A percentile compares a stretch with the other conserved stretches of the same genome.
These are phyloP conservation scores for Prunus yedoensis DNA, from an alignment of 331 rosid genomes.

Conservation along the genomic window DNA sequence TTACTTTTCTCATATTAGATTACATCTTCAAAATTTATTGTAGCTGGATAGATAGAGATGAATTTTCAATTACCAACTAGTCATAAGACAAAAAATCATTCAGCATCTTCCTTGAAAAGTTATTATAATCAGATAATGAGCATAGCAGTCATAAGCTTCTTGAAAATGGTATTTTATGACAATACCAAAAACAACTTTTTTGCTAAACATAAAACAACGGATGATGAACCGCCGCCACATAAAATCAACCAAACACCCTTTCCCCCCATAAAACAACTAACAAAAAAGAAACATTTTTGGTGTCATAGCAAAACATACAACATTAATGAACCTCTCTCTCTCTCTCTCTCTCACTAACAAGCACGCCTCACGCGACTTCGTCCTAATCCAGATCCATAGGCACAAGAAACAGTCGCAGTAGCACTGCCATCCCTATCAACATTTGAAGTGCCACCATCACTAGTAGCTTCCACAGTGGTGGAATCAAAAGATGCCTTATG, in stretches of 20 bases:
- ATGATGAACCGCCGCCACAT: neutral
- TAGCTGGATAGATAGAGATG: too few relatives aligned
- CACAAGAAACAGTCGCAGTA: neutral
- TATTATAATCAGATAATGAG: too few relatives aligned
- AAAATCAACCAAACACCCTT: neutral
- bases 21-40: too few relatives aligned
- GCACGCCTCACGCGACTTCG: neutral
- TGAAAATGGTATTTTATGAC: too few relatives aligned
- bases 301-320: neutral
- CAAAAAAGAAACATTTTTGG: neutral
- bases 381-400: neutral
- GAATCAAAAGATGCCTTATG: too few relatives aligned
- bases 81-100: too few relatives aligned
- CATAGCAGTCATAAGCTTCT: too few relatives aligned
- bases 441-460: neutral
- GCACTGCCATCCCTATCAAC: neutral
- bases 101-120: too few relatives aligned
- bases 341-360: neutral
- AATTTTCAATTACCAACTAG: too few relatives aligned
- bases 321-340: neutral
- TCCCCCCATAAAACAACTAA: neutral
- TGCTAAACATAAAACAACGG: neutral
- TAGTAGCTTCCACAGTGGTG: too few relatives aligned
- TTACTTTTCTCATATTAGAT: too few relatives aligned
- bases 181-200: too few relatives aligned